Conservation (phyloP, 108 stramenopile species). For the Aurantiochytrium sp. region DNA sequence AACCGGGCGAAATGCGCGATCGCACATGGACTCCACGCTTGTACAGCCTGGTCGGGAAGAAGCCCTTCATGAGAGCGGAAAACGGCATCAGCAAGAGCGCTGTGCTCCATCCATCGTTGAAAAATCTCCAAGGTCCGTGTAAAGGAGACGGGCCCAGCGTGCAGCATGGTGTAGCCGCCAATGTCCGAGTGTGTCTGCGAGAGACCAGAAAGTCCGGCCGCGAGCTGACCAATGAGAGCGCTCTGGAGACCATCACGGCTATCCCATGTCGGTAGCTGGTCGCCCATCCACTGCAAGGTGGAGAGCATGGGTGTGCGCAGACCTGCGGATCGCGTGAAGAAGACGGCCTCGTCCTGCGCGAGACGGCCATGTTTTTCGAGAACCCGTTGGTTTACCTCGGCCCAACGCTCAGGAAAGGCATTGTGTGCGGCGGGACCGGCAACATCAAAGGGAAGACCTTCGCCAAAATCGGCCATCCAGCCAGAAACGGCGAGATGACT, state of each 20-base stretch:
- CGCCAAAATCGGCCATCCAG: constrained; percentile 28
- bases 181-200: constrained; percentile 15
- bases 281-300: constrained; percentile 19
- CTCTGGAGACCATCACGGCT: constrained; percentile 9
- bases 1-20: not conserved
- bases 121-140: not conserved
- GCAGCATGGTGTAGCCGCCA: constrained; percentile 8
- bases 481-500: not conserved
- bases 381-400: not conserved
- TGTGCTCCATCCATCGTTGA: not conserved
- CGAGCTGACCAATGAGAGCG: not conserved
- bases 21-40: not conserved
- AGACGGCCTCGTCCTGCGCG: not conserved
- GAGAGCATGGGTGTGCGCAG: not conserved
- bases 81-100: not conserved
- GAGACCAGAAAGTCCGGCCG: not conserved
- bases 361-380: not conserved
- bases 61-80: not conserved
- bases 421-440: not conserved
- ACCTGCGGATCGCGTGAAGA: constrained; percentile 14
- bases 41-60: not conserved
- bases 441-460: not conserved
- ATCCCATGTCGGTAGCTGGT: constrained; percentile 18
- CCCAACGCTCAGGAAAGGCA: not conserved
- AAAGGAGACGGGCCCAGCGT: not conserved